Base-by-base conservation (phyloP, 75 land plant species). In the Cupressus sempervirens region DNA sequence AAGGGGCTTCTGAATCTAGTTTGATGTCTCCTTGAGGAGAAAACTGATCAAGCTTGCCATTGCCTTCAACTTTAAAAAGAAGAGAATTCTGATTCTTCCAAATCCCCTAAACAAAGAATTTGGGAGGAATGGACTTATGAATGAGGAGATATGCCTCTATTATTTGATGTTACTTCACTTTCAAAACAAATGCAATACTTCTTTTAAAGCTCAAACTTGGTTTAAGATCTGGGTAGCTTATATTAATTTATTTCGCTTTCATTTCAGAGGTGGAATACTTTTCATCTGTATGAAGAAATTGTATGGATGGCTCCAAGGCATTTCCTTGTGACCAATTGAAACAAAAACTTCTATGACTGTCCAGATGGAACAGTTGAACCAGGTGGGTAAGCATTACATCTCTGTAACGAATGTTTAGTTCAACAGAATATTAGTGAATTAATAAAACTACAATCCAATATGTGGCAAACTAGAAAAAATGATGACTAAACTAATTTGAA, bases 341-440 rank as follows among this genome's bases (percentile, higher is more conserved):
- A 96, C 79, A n/a, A n/a, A n/a, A 90, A 91, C 46, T 97, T 92
- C 85, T 96, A 98, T 83, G 99, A 96, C 43, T 97, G 98, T 77
- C 88, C 88, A 20, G 98, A 97, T 87, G 96, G 95, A 86, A 93
- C 96, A 12, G 98, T 94, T 81, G 99, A 97, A 81, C 98, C 98
- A 46, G 98, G 97, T 93, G 1, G 62, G 84, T 41, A 45, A 79
- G 0, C 3, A 2, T 76, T 18, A 76, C 26, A 36, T 75, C 3
- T 75, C 38, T 76, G 7, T 23, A 62, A 20, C 4, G 4, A 18
- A 36, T 76, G 7, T 40, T 76, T 76, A 40, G 8, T 38, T 40
- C 79, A 36, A 11, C 7, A 13, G 35, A 83, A n/a, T 1, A 23
- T 38, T 82, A 32, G 13, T 62, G 67, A 62, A 74, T 84, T 82